Conservation (phyloP, 306 rosid species). For the Rubus idaeus region DNA sequence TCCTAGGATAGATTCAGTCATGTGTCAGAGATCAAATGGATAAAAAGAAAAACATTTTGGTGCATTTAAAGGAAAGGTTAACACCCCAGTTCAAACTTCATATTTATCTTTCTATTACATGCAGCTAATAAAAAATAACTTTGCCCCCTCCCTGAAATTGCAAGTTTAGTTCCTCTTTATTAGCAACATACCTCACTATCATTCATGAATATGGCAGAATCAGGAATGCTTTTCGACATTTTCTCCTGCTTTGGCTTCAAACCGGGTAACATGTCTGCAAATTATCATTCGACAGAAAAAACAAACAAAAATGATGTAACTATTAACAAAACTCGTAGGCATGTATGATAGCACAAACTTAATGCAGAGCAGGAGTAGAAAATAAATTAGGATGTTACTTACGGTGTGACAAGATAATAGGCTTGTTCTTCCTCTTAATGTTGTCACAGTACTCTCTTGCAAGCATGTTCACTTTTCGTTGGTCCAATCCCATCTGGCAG, state of each 20-base stretch:
- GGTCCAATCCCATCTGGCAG: constrained; percentile 97
- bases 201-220: constrained; percentile 77
- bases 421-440: constrained; percentile 86
- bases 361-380: too few species aligned
- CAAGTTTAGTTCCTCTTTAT: not conserved
- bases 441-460: constrained; percentile 85
- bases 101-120: too few species aligned
- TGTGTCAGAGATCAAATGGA: not conserved
- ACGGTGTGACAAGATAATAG: constrained; percentile 79
- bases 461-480: constrained; percentile 80
- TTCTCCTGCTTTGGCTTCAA: constrained; percentile 78
- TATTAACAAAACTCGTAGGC: too few species aligned
- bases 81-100: not conserved
- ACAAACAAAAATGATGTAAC: too few species aligned
- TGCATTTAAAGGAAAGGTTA: constrained; percentile 7
- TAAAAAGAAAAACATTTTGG: too few species aligned
- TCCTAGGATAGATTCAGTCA: constrained; percentile 41
- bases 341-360: too few species aligned
- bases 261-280: constrained; percentile 85
- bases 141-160: too few species aligned
- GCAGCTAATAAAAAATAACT: too few species aligned
- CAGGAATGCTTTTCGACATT: constrained; percentile 86
- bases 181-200: constrained; percentile 73
- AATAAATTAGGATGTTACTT: constrained; percentile 31
- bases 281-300: constrained; percentile 7